Conservation (phyloP, 2,329 filamentous ascomycete species). For the Fusarium austroafricanum region DNA sequence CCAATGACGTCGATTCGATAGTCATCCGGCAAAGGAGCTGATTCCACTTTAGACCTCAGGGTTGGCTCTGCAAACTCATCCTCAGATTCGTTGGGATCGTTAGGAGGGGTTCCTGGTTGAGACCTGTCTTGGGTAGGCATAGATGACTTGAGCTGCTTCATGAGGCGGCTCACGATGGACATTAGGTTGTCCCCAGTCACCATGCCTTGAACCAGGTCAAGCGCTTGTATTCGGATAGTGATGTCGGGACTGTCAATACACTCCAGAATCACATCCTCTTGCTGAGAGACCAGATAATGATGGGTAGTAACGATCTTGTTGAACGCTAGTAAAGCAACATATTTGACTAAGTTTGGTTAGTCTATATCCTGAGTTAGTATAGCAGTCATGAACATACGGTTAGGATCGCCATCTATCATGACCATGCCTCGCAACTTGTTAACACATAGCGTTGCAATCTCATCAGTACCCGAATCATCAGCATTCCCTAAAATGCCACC, state of each 20-base stretch:
- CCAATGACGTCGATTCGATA: conserved; percentile 87
- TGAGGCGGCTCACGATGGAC: conserved; percentile 84
- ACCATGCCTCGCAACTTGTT: conserved; percentile 95
- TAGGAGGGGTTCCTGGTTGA: conserved; percentile 58
- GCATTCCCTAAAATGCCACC: conserved; percentile 90
- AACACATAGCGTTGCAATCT: conserved; percentile 92
- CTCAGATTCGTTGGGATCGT: conserved; percentile 60
- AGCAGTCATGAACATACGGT: conserved; percentile 69
- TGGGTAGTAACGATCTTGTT: conserved; percentile 94
- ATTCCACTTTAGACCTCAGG: conserved; percentile 50
- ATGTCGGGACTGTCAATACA: conserved; percentile 97
- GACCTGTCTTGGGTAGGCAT: conserved; percentile 62
- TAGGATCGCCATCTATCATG: conserved; percentile 91
- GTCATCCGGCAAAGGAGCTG: conserved; percentile 80
- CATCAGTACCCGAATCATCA: conserved; percentile 85
- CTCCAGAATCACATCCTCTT: conserved; percentile 95
- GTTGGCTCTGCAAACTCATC: conserved; percentile 57
- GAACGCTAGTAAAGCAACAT: conserved; percentile 93
- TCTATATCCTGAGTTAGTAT: background rate
- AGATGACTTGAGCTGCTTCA: conserved; percentile 83
- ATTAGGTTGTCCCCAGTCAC: conserved; percentile 88
- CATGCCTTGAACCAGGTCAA: conserved; percentile 94
- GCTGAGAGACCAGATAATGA: conserved; percentile 86
- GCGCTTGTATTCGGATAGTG: conserved; percentile 90
- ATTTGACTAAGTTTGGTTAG: conserved; percentile 77